Evolutionary conservation across 2,329 filamentous ascomycete genomes (phyloP).

Genomic region (Phaeosphaeriaceae sp.): DNA sequence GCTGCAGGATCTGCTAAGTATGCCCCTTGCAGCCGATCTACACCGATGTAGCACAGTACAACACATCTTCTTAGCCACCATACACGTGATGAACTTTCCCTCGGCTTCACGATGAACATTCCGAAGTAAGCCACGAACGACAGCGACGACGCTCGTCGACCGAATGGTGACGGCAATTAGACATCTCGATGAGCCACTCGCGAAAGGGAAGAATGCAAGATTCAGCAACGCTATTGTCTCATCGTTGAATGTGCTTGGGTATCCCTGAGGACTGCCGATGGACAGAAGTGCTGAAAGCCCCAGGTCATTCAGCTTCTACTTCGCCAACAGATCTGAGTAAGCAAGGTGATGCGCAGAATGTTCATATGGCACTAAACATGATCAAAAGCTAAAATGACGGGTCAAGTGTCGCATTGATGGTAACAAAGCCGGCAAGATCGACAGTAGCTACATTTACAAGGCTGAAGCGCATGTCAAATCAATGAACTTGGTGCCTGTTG

Average conservation of each 20-base stretch:
- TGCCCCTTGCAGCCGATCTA: slow-evolving; percentile 34
- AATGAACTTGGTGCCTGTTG: too few species aligned
- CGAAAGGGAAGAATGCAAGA: neutral
- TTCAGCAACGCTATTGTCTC: neutral
- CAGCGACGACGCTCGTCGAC: slow-evolving; percentile 9
- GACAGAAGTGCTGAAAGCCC: neutral
- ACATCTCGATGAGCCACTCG: slow-evolving; percentile 2
- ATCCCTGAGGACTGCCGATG: neutral
- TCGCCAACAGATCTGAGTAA: neutral
- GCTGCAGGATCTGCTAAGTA: slow-evolving; percentile 17
- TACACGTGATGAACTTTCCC: slow-evolving; percentile 24
- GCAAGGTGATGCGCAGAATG: neutral
- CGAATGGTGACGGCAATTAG: slow-evolving; percentile 8
- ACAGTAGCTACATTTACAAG: too few species aligned
- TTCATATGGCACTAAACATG: neutral
- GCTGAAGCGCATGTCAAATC: too few species aligned
- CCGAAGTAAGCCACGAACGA: slow-evolving; percentile 37
- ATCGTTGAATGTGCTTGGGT: neutral
- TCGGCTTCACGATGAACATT: slow-evolving; percentile 24
- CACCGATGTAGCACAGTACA: slow-evolving; percentile 31
- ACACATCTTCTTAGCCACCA: slow-evolving; percentile 13
- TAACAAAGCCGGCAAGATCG: too few species aligned
- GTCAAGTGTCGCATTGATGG: too few species aligned
- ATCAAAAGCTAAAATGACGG: too few species aligned
- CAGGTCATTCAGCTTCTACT: neutral